Evolutionary conservation across 768 basidiomycete genomes (phyloP), one percentile per base, ranked within the genome.

Genomic region (Suillus variegatus): DNA sequence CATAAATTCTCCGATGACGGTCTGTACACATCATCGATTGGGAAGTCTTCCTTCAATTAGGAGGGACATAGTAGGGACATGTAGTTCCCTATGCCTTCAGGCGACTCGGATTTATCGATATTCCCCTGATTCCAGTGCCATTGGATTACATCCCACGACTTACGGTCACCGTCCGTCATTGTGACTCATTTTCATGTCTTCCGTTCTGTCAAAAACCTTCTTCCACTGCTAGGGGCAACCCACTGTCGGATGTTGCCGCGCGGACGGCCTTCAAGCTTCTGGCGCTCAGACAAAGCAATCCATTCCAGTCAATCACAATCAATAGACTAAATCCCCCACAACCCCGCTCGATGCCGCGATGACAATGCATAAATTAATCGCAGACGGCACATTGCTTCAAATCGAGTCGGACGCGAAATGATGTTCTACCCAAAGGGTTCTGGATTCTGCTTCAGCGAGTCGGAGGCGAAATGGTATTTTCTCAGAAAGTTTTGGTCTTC

Each of bases 11-110:
- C 40, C 25, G 40, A 55, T 58, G 32, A 32, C 32, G 38, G 38
- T 58, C 25, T 28, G 10, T 43, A 60, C 58, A 60, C 20, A 55
- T 55, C 35, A 55, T 55, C 54, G 54, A 55, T 55, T 55, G 54
- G 1, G 54, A 36, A 55, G 54, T n/a, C 54, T 55, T 55, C 32
- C 32, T 55, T 55, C 52, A 32, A 54, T 35, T 18, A 18, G 8
- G 32, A 32, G 32, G 54, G 52, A 9, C 10, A 35, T 55, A 32
- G 28, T 28, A 54, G 52, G 52, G 52, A 35, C 10, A 55, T 35
- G 10, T 20, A 55, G 35, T 35, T 55, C 35, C 54, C 18, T 55
- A 35, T 35, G 32, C 10, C 41, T 20, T 32, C n/a, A 38, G 13
- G 22, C 20, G 6, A 28, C 25, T 41, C 38, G 14, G 38, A 25